A percentile compares a stretch with the other conserved stretches of the same genome.
Evolutionary conservation across 257 asterid species (phyloP).

Genomic region (Scutellaria galericulata): DNA sequence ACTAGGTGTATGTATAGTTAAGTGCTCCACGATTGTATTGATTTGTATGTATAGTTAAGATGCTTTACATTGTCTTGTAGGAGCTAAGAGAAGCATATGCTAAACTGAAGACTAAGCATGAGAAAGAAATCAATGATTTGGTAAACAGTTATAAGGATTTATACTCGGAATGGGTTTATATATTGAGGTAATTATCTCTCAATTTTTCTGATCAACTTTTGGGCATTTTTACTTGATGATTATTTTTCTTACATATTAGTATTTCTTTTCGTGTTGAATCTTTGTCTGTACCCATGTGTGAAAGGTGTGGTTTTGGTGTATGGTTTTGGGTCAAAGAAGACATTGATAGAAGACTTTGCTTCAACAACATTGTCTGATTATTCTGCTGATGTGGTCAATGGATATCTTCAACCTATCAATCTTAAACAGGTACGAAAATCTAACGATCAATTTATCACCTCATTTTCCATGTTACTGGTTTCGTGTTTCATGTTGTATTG

Average conservation of each 20-base stretch:
- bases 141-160: slow-evolving; percentile 55
- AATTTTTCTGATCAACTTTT: not conserved
- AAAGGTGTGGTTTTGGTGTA: slow-evolving; percentile 87
- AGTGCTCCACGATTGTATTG: no score
- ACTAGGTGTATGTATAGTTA: no score
- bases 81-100: slow-evolving; percentile 74
- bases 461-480: not conserved
- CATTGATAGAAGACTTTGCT: slow-evolving; percentile 84
- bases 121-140: slow-evolving; percentile 67
- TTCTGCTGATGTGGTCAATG: slow-evolving; percentile 82
- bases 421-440: slow-evolving; percentile 69
- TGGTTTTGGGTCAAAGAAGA: slow-evolving; percentile 93
- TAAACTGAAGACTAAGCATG: slow-evolving; percentile 76
- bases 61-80: slow-evolving; percentile 43
- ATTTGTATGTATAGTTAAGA: no score
- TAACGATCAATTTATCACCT: slow-evolving; percentile 8
- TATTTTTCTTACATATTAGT: not conserved
- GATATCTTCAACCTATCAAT: slow-evolving; percentile 85
- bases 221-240: slow-evolving; percentile 9
- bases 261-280: slow-evolving; percentile 17
- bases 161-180: slow-evolving; percentile 71
- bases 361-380: slow-evolving; percentile 70
- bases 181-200: slow-evolving; percentile 51
- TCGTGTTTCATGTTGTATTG: no score
- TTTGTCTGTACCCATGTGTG: slow-evolving; percentile 4